Base-by-base conservation (phyloP, 148 eudicot genomes). In the Chenopodium album region DNA sequence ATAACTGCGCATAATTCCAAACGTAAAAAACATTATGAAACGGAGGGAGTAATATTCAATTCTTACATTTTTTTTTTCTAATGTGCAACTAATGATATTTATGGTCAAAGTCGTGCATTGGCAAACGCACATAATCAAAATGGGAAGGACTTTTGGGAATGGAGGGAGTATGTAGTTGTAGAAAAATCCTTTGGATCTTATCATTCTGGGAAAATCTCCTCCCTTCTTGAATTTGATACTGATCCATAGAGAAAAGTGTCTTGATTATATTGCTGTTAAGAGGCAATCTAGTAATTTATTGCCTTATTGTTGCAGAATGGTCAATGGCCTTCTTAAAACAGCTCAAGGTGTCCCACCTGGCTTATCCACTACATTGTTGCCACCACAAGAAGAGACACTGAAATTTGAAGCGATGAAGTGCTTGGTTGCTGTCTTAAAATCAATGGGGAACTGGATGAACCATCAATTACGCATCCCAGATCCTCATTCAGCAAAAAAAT, bases 311-410 rank as follows among this genome's bases (percentile, higher is more conserved):
- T 88, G 76, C 92, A 97, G 99, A 89, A 91, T 94, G 97, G 98
- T 97, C 78, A 97, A 94, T 88, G 99, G 99, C 79, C 99, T 97
- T 85, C 96, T 94, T 79, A 97, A 97, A 91, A 97, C 99, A 85
- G 98, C 98, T 84, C 99, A 97, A 91, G 99, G 99, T 47, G 97
- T 94, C 59, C 94, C 97, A 73, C 92, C 98, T 86, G 99, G 99
- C 82, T 89, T 82, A 79, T 78, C 85, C 63, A 94, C 94, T 77
- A 90, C 99, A 60, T 84, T 97, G 82, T 83, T 92, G 93, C 98
- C 97, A 31, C 95, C 94, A 46, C 99, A 97, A 86, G 99, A 97
- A 79, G 90, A 67, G 84, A 82, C 90, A 78, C 81, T 97, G 90
- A 97, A 94, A 86, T 89, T 89, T 86, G 98, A 94, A 88, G 98